Conservation (phyloP, 805 yeast genomes). For the Spathaspora girioi region DNA sequence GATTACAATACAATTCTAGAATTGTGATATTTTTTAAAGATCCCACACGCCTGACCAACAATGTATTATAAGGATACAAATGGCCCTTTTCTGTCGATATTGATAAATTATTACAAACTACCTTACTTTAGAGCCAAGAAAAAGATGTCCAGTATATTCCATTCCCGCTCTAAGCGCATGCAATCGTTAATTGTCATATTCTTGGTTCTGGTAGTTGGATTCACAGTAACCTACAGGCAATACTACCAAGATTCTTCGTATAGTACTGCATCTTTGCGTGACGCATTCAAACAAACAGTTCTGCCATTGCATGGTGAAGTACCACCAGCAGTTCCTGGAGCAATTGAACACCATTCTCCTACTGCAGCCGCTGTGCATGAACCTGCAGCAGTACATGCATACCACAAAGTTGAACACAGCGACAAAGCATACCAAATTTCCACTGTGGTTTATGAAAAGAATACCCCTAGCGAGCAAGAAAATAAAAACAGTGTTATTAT, state of each 20-base stretch:
- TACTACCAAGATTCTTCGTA: not conserved
- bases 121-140: not conserved
- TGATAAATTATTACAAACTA: no score
- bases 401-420: not conserved
- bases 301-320: not conserved
- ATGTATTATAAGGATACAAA: no score
- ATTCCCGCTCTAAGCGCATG: not conserved
- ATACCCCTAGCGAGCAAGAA: not conserved
- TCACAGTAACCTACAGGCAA: not conserved
- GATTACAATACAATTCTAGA: no score
- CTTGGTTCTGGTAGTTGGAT: not conserved
- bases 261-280: not conserved
- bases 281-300: not conserved
- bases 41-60: no score
- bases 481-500: conserved; percentile 11
- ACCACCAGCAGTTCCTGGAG: no score
- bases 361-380: not conserved
- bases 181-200: not conserved
- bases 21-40: no score
- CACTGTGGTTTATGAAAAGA: not conserved
- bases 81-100: not conserved
- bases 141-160: not conserved
- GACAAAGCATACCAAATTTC: not conserved
- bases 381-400: not conserved
- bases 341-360: not conserved